A percentile compares a stretch with the other conserved stretches of the same genome.
Evolutionary conservation across 345 rosid genomes (phyloP).

Genomic region (Salix koriyanagi): DNA sequence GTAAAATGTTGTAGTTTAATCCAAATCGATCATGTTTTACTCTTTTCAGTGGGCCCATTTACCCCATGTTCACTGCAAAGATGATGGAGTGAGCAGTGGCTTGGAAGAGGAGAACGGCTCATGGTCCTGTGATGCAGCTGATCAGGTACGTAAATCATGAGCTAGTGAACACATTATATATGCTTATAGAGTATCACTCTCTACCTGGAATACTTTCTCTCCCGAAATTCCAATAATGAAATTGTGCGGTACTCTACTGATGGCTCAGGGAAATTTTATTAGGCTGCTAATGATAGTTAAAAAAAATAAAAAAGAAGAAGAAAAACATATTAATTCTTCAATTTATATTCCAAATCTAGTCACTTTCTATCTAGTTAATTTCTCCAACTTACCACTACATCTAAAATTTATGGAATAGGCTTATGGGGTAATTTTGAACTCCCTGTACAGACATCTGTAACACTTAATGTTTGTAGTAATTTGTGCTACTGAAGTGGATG

Average conservation of each 20-base stretch:
- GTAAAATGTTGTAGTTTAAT: background rate
- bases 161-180: too few species aligned
- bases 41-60: conserved; percentile 84
- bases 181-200: background rate
- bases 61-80: conserved; percentile 58
- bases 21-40: conserved; percentile 4
- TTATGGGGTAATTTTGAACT: background rate
- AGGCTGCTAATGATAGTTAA: background rate
- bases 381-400: background rate
- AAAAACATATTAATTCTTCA: background rate
- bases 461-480: conserved; percentile 21
- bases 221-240: background rate
- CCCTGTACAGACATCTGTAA: conserved; percentile 25
- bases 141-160: background rate
- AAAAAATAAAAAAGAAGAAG: background rate
- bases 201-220: background rate
- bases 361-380: background rate
- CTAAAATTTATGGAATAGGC: conserved; percentile 2
- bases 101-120: conserved; percentile 29
- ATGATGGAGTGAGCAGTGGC: conserved; percentile 38
- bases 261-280: background rate
- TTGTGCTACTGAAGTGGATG: conserved; percentile 29
- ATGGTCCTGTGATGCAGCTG: conserved; percentile 9
- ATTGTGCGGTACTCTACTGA: background rate
- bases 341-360: background rate